phyloP scores from a whole-genome alignment of 306 rosid species.

The Datisca glomerata region DNA sequence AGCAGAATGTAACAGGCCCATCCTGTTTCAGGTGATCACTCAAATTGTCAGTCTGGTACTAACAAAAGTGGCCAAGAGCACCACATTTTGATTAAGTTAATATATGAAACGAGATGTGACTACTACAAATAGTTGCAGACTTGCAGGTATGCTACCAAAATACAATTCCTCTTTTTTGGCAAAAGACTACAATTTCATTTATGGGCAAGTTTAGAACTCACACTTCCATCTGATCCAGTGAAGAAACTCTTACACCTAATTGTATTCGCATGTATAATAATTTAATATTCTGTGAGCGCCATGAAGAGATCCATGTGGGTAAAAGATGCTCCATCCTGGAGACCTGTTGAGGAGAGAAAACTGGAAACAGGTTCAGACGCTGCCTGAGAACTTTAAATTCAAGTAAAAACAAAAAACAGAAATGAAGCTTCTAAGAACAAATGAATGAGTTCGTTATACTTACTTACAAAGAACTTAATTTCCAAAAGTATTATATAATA shows the following conservation, averaged over 20 bases:
- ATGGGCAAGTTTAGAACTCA: constrained; percentile 41
- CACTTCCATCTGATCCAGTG: constrained; percentile 51
- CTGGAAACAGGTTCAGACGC: constrained; percentile 55
- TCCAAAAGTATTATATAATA: not conserved
- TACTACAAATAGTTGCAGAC: too few relatives aligned
- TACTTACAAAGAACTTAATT: not conserved
- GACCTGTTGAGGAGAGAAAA: constrained; percentile 78
- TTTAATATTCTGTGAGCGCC: constrained; percentile 37
- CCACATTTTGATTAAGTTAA: too few relatives aligned
- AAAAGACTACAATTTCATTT: too few relatives aligned
- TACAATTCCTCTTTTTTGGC: too few relatives aligned
- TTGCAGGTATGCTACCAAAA: too few relatives aligned
- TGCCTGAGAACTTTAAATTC: constrained; percentile 25
- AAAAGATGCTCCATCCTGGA: constrained; percentile 68
- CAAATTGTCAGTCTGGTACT: not conserved
- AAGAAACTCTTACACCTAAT: constrained; percentile 70
- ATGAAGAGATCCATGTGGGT: constrained; percentile 36
- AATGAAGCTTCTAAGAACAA: too few relatives aligned
- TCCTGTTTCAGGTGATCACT: constrained; percentile 27
- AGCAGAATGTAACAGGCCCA: constrained; percentile 51
- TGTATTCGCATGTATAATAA: constrained; percentile 26
- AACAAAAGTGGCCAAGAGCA: constrained; percentile 1
- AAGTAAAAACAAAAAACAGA: too few relatives aligned
- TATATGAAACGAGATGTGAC: too few relatives aligned
- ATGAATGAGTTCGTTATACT: not conserved